Evolutionary conservation across 2,329 filamentous ascomycete species (phyloP).

Genomic region (Alternaria hordeiaustralica): DNA sequence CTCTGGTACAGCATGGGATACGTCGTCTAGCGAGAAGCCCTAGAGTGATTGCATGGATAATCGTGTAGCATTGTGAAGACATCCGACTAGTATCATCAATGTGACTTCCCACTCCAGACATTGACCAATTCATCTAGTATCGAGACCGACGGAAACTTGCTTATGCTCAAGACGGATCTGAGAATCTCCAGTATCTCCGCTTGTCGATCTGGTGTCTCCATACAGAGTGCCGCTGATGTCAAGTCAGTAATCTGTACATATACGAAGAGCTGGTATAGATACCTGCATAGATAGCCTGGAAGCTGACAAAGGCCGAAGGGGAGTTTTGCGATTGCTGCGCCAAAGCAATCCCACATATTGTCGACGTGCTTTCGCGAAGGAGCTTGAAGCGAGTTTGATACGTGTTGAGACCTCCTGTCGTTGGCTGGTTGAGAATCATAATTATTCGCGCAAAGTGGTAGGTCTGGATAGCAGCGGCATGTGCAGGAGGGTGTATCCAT

Average conservation of each 20-base stretch:
- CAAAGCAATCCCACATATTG: constrained; percentile 59
- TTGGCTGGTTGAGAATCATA: constrained; percentile 60
- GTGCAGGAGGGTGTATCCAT: constrained; percentile 38
- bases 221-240: constrained; percentile 24
- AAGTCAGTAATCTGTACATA: background rate
- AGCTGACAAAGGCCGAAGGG: constrained; percentile 38
- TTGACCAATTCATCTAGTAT: constrained; percentile 33
- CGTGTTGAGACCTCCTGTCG: constrained; percentile 56
- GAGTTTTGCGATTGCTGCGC: constrained; percentile 42
- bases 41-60: background rate
- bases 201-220: constrained; percentile 29
- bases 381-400: constrained; percentile 54
- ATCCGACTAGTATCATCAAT: constrained; percentile 29
- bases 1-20: background rate
- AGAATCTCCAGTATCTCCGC: constrained; percentile 21
- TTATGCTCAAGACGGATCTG: constrained; percentile 26
- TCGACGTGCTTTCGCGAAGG: constrained; percentile 55
- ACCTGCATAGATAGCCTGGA: constrained; percentile 42
- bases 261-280: background rate
- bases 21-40: background rate
- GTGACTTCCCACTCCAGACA: constrained; percentile 34
- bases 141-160: constrained; percentile 36
- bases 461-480: constrained; percentile 58
- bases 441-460: constrained; percentile 62
- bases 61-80: background rate